Percentiles rank a stretch among this genome's conserved stretches.
Conservation (phyloP, 116 monocot genomes). For the Dioscorea cayenensis region DNA sequence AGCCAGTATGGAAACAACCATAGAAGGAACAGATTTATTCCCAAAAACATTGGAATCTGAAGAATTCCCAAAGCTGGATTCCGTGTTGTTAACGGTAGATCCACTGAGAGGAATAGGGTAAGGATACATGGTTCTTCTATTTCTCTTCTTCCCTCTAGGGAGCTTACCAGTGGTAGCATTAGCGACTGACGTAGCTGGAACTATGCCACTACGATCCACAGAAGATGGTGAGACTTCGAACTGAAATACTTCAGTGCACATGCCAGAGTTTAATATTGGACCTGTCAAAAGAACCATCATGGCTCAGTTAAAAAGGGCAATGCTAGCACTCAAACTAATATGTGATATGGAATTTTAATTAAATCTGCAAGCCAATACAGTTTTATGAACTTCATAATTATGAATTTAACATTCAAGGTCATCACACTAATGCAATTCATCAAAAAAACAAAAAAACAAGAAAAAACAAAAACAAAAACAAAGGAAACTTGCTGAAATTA, state of each 20-base stretch:
- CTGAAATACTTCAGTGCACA: constrained; percentile 96
- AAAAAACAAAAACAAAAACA: no score
- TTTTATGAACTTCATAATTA: no score
- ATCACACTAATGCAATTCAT: no score
- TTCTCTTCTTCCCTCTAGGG: constrained; percentile 33
- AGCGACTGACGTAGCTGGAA: constrained; percentile 40
- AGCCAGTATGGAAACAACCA: constrained; percentile 78
- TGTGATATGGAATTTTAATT: no score
- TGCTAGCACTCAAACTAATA: no score
- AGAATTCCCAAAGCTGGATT: constrained; percentile 20
- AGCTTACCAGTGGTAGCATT: constrained; percentile 33
- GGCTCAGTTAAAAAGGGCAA: no score
- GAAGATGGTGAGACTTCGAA: constrained; percentile 59
- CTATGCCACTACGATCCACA: constrained; percentile 31
- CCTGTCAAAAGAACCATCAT: constrained; percentile 35
- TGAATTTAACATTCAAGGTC: no score
- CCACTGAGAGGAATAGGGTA: constrained; percentile 50
- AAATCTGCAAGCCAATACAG: no score
- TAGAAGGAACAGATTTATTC: constrained; percentile 30
- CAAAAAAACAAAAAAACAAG: no score
- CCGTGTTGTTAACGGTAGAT: constrained; percentile 32
- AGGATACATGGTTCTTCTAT: constrained; percentile 57
- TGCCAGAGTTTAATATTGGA: constrained; percentile 79
- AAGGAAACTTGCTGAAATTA: no score
- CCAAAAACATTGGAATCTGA: constrained; percentile 16